Evolutionary conservation across 768 basidiomycete genomes (phyloP).

Genomic region (Porpolomopsis calyptriformis): DNA sequence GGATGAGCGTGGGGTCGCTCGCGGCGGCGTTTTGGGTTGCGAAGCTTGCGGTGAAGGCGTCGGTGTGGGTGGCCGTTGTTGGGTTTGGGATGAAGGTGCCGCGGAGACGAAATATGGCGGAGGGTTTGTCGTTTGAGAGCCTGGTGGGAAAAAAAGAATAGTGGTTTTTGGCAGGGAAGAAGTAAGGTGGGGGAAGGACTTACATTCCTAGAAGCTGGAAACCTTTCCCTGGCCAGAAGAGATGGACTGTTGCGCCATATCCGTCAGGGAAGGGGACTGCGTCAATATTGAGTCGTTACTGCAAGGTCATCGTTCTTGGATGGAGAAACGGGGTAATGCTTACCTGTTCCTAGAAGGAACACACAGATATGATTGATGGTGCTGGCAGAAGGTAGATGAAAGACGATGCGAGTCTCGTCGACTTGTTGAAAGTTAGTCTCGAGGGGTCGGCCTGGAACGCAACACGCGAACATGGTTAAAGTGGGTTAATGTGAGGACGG

Average conservation of each 20-base stretch:
- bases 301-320: not conserved
- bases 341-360: slow-evolving; percentile 71
- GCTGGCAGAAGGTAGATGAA: slow-evolving; percentile 60
- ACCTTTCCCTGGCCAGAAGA: slow-evolving; percentile 79
- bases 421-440: slow-evolving; percentile 76
- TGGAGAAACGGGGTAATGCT: slow-evolving; percentile 15
- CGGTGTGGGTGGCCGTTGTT: slow-evolving; percentile 26
- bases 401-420: slow-evolving; percentile 74
- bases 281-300: not conserved
- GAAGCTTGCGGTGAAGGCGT: slow-evolving; percentile 27
- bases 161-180: not conserved
- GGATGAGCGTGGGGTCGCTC: slow-evolving; percentile 52
- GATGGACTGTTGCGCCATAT: slow-evolving; percentile 76
- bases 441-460: slow-evolving; percentile 64
- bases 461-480: slow-evolving; percentile 61
- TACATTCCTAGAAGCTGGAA: slow-evolving; percentile 82
- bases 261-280: slow-evolving; percentile 73
- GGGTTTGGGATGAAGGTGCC: slow-evolving; percentile 42
- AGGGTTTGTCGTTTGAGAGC: slow-evolving; percentile 84
- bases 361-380: slow-evolving; percentile 80
- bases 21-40: slow-evolving; percentile 27
- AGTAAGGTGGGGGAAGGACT: slow-evolving; percentile 20
- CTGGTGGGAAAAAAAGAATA: slow-evolving; percentile 27
- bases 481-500: not conserved
- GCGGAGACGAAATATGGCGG: slow-evolving; percentile 76